Evolutionary conservation across 768 basidiomycete genomes (phyloP).

Genomic region (Floccularia luteovirens): DNA sequence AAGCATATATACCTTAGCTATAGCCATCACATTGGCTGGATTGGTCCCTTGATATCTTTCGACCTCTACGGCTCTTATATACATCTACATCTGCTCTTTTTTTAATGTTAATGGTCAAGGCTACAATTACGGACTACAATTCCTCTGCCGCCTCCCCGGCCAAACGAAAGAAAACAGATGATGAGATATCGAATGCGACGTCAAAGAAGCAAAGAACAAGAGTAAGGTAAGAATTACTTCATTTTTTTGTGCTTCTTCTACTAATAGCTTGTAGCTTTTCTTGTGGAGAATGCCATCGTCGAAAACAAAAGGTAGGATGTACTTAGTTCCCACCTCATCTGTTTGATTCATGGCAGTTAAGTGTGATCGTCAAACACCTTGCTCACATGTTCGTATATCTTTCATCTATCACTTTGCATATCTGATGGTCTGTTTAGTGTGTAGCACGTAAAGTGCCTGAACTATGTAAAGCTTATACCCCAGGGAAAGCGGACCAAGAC

Average conservation of each 20-base stretch:
- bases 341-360: constrained; percentile 18
- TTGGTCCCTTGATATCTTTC: too few species aligned
- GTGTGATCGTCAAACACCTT: constrained; percentile 84
- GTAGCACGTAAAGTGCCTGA: constrained; percentile 83
- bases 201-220: constrained; percentile 67
- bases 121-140: constrained; percentile 15
- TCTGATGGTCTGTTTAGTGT: constrained; percentile 39
- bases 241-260: constrained; percentile 7
- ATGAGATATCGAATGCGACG: constrained; percentile 38
- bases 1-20: too few species aligned
- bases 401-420: constrained; percentile 6
- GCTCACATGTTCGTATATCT: constrained; percentile 59
- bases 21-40: too few species aligned
- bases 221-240: constrained; percentile 52
- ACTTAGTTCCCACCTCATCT: constrained; percentile 3
- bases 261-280: constrained; percentile 49
- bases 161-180: constrained; percentile 61
- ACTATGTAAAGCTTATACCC: constrained; percentile 82
- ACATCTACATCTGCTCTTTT: too few species aligned
- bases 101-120: constrained; percentile 30
- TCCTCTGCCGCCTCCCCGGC: constrained; percentile 20
- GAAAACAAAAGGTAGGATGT: constrained; percentile 71
- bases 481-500: constrained; percentile 82
- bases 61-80: too few species aligned
- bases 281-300: constrained; percentile 81